phyloP scores from a whole-genome alignment of 2,329 filamentous ascomycete genomes.

The Ophiosphaerella korrae region DNA sequence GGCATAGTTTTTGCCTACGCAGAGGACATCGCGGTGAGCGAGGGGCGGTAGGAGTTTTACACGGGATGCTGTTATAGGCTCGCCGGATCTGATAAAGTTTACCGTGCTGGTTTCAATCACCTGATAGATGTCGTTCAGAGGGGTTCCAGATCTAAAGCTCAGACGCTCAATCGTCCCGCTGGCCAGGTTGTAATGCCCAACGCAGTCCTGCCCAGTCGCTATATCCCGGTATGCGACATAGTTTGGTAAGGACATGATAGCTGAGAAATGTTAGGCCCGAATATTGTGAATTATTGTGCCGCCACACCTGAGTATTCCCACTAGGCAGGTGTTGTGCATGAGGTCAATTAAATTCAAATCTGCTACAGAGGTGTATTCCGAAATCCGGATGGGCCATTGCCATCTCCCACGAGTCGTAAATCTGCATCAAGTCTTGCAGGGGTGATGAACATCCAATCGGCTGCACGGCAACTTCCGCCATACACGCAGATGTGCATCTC shows the following conservation, averaged over 20 bases:
- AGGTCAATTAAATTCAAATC: too few species aligned
- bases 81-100: conserved; percentile 45
- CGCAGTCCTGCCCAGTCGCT: conserved; percentile 26
- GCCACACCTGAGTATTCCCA: too few species aligned
- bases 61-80: conserved; percentile 39
- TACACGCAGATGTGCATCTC: too few species aligned
- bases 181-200: conserved; percentile 51
- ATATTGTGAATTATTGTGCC: too few species aligned
- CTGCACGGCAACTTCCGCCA: too few species aligned
- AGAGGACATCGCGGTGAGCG: conserved; percentile 58
- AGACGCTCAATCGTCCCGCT: conserved; percentile 51
- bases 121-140: conserved; percentile 56
- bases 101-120: conserved; percentile 56
- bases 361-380: too few species aligned
- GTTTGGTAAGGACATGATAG: conserved; percentile 37
- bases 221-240: conserved; percentile 46
- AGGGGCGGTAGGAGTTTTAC: conserved; percentile 56
- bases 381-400: too few species aligned
- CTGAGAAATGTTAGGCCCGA: too few species aligned
- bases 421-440: too few species aligned
- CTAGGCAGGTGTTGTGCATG: too few species aligned
- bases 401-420: too few species aligned
- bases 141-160: conserved; percentile 54
- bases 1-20: conserved; percentile 62
- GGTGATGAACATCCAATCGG: too few species aligned